Base-by-base conservation (phyloP, 2,329 filamentous ascomycete species). In the Cladosporium sp. region DNA sequence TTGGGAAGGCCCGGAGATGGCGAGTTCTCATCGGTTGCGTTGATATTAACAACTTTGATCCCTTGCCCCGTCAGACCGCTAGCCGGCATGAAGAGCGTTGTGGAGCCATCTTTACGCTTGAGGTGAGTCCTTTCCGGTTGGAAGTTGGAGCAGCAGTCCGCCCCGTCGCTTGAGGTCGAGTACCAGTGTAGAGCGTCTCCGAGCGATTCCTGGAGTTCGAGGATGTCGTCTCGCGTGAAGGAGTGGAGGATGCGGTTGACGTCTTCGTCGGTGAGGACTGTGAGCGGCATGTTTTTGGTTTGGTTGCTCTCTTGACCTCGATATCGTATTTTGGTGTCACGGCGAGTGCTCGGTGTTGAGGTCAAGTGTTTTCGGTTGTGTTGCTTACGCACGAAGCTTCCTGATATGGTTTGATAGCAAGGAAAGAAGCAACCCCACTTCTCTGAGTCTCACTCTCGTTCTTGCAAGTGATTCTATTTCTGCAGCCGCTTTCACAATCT, bases 11-110 rank as follows among this genome's bases (percentile, higher is more conserved):
- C 55, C 18, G 51, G 42, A 12, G 43, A 20, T 9, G 54, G 4
- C n/a, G 30, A 32, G n/a, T 15, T 33, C 6, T 50, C 46, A 35
- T 67, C 64, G 30, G 66, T 62, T 2, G 63, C 69, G 27, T 72
- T 65, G 12, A 83, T 64, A 8, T 79, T 82, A 36, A 85, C 77
- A 36, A 86, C 79, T 63, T 85, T 86, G 55, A 85, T 78, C 5
- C 82, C 83, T 15, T 83, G 71, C 2, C 78, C 76, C 35, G 75
- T 73, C 25, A 78, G 76, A 12, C 78, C 80, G 33, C 74, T 81
- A 11, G 81, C 81, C 2, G 84, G 83, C 80, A 85, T 84, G 67
- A 85, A 84, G 8, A 86, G 69, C 3, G 80, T 84, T 1, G 78
- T 81, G 27, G 76, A 75, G 3, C 82, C 82, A 72, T 82, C 76